A percentile compares a stretch with the other conserved stretches of the same genome.
Conservation (phyloP, 768 basidiomycete genomes). For the Myochromella boudieri region DNA sequence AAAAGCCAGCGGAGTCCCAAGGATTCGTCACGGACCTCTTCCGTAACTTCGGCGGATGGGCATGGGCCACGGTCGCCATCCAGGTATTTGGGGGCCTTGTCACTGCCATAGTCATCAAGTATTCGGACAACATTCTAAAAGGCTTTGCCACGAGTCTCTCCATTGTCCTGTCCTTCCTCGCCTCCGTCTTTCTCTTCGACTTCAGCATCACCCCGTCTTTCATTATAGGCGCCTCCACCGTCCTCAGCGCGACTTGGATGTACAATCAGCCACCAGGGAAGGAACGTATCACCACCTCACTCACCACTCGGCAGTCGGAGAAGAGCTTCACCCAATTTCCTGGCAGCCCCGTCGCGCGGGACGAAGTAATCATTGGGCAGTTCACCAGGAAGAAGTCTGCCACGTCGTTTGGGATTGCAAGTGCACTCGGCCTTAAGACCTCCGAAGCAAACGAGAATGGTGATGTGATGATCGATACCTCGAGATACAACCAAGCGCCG, state of each 20-base stretch:
- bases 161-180: slow-evolving; percentile 94
- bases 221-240: slow-evolving; percentile 81
- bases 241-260: slow-evolving; percentile 88
- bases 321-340: slow-evolving; percentile 27
- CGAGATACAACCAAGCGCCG: slow-evolving; percentile 36
- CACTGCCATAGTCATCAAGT: slow-evolving; percentile 96
- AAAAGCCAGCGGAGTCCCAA: slow-evolving; percentile 39
- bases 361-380: slow-evolving; percentile 62
- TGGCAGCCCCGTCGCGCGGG: slow-evolving; percentile 38
- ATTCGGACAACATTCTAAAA: slow-evolving; percentile 92
- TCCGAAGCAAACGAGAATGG: slow-evolving; percentile 14
- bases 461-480: slow-evolving; percentile 31
- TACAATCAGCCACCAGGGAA: slow-evolving; percentile 76
- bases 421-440: slow-evolving; percentile 42
- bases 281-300: slow-evolving; percentile 27
- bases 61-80: slow-evolving; percentile 88
- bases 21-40: slow-evolving; percentile 64
- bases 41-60: slow-evolving; percentile 90
- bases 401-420: slow-evolving; percentile 48
- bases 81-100: slow-evolving; percentile 94
- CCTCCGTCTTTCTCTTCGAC: slow-evolving; percentile 87
- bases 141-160: slow-evolving; percentile 97
- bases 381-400: slow-evolving; percentile 46
- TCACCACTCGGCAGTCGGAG: slow-evolving; percentile 24
- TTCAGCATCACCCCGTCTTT: slow-evolving; percentile 88